Base-by-base conservation (phyloP, 495 filamentous ascomycete species). In the Podospora pseudocomata region DNA sequence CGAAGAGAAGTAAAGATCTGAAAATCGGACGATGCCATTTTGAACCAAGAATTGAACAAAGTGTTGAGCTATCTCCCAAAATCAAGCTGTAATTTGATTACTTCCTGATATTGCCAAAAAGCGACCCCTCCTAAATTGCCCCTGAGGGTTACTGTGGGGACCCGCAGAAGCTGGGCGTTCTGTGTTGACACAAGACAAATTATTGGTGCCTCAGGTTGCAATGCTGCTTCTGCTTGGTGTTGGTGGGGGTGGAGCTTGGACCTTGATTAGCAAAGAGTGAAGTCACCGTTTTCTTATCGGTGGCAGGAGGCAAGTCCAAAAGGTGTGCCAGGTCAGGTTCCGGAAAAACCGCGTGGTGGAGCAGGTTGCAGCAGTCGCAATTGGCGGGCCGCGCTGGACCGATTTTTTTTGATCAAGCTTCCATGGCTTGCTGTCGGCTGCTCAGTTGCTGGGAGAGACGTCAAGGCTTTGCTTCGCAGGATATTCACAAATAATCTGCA, bases 1-100 rank as follows among this genome's bases (percentile, higher is more conserved):
- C 89, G 90, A 63, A 95, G 84, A 9, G 92, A 89, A 1, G 91
- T 88, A 67, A 93, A 90, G 69, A 94, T 80, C 54, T 84, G 76
- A 69, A 92, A 91, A 49, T 70, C 67, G 32, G 66, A n/a, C 20
- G 11, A 23, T 27, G 23, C 7, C 39, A 49, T 49, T 3, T 6
- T 49, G 39, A 49, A 5, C 3, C 13, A 13, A 39, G 39, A 13
- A 11, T 49, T 49, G 39, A 6, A 6, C 0, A 13, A 13, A 16
- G 9, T 49, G 5, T 49, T 13, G 15, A 49, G 39, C 39, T 49
- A 32, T 5, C 34, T 39, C 34, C 5, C 34, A 39, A 11, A 6
- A 6, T 39, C 34, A 39, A 39, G 6, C 1, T 4, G 34, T 39
- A 23, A 23, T 23, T 23, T 39, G 34, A 39, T 39, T 11, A 39